Evolutionary conservation across 2,329 filamentous ascomycete species (phyloP).

Genomic region (Fusarium acutatum): DNA sequence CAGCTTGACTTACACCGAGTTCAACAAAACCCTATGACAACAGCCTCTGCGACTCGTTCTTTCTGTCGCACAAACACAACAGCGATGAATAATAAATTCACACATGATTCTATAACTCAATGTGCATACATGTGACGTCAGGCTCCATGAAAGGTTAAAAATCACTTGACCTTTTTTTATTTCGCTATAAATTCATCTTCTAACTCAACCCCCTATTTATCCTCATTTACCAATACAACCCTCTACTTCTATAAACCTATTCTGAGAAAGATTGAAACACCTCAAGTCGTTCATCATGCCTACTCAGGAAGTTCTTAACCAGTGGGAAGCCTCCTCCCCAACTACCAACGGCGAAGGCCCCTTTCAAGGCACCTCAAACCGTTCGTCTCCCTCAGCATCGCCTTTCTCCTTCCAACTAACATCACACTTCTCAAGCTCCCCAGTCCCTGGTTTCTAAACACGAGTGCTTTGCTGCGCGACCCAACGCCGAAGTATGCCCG

Average conservation of each 20-base stretch:
- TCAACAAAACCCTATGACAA: neutral
- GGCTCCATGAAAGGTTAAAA: neutral
- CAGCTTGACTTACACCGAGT: neutral
- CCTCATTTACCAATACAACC: too few relatives aligned
- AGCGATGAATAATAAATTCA: neutral
- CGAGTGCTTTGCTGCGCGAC: conserved; percentile 34
- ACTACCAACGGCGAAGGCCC: conserved; percentile 33
- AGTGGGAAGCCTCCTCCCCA: conserved; percentile 22
- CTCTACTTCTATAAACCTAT: neutral
- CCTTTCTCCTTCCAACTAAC: neutral
- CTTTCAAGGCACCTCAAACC: conserved; percentile 13
- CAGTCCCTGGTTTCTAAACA: conserved; percentile 41
- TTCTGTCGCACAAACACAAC: conserved; percentile 12
- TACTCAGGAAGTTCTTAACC: conserved; percentile 32
- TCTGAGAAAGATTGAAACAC: neutral
- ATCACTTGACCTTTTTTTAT: neutral
- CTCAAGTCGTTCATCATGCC: conserved; percentile 14
- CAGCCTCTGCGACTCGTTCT: neutral
- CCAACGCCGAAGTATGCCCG: conserved; percentile 1
- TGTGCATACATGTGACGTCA: conserved; percentile 8
- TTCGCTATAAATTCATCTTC: neutral
- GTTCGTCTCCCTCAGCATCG: neutral
- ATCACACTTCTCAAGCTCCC: neutral
- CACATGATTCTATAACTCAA: neutral
- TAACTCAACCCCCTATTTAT: neutral